Conservation (phyloP, 1,284 basidiomycete species). For the Inonotus hispidus region DNA sequence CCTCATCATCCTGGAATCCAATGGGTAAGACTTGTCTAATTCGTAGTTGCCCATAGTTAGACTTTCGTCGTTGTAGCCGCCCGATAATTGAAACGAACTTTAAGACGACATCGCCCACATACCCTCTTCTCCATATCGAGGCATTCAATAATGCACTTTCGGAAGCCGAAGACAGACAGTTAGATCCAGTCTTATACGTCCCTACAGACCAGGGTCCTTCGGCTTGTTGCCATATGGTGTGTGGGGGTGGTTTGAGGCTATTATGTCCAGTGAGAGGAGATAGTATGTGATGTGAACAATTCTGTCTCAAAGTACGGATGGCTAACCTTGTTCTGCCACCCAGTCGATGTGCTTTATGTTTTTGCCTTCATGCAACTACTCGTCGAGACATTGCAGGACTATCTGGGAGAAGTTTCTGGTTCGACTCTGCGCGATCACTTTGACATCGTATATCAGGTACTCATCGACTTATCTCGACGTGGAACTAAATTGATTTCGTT, state of each 20-base stretch:
- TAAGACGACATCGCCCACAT: slow-evolving; percentile 69
- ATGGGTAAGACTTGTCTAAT: slow-evolving; percentile 49
- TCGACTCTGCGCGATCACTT: slow-evolving; percentile 88
- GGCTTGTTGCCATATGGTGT: slow-evolving; percentile 77
- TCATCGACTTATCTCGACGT: background rate
- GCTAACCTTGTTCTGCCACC: slow-evolving; percentile 18
- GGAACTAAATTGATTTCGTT: slow-evolving; percentile 9
- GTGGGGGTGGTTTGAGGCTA: slow-evolving; percentile 67
- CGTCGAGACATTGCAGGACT: slow-evolving; percentile 78
- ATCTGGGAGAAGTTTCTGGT: slow-evolving; percentile 72
- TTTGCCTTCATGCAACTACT: slow-evolving; percentile 88
- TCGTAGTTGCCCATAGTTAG: slow-evolving; percentile 3
- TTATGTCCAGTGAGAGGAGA: slow-evolving; percentile 80
- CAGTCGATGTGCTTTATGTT: slow-evolving; percentile 86
- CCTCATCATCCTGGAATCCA: slow-evolving; percentile 80
- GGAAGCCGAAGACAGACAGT: slow-evolving; percentile 37
- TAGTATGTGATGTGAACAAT: slow-evolving; percentile 46
- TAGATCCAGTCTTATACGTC: slow-evolving; percentile 71
- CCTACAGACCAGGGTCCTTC: slow-evolving; percentile 47
- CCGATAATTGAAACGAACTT: slow-evolving; percentile 92
- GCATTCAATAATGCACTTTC: slow-evolving; percentile 71
- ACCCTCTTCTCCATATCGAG: slow-evolving; percentile 84
- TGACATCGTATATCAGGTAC: slow-evolving; percentile 91
- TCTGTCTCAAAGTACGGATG: background rate
- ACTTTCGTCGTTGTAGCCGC: slow-evolving; percentile 42